A percentile compares a stretch with the other conserved stretches of the same genome.
Evolutionary conservation across 805 yeast genomes (phyloP).

Genomic region (Wickerhamia fluorescens): DNA sequence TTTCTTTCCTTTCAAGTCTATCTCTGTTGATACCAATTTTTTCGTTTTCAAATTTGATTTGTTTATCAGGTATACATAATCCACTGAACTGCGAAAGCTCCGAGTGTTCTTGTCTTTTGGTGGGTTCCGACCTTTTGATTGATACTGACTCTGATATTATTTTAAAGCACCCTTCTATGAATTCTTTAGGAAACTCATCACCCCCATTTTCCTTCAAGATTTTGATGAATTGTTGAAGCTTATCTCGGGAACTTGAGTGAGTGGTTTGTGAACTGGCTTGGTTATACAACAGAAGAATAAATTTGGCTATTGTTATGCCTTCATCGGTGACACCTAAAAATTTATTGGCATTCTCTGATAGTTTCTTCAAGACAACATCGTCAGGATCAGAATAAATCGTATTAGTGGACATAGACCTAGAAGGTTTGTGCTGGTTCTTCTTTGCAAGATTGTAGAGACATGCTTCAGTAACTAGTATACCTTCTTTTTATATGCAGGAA

Average conservation of each 20-base stretch:
- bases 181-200: constrained; percentile 29
- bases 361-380: too few species aligned
- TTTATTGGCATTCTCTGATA: constrained; percentile 6
- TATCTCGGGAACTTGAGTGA: too few species aligned
- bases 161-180: constrained; percentile 17
- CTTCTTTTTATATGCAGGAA: too few species aligned
- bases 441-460: too few species aligned
- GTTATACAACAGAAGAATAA: constrained; percentile 19
- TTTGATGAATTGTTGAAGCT: too few species aligned
- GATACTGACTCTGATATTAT: constrained; percentile 3
- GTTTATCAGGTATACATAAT: constrained; percentile 11
- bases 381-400: too few species aligned
- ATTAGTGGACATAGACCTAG: too few species aligned
- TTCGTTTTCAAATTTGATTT: constrained; percentile 3
- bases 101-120: constrained; percentile 1
- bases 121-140: not conserved
- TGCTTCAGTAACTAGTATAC: too few species aligned
- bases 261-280: too few species aligned
- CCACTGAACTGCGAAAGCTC: constrained; percentile 3
- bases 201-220: constrained; percentile 32
- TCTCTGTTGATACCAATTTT: constrained; percentile 6
- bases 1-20: constrained; percentile 4
- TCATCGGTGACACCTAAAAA: constrained; percentile 16
- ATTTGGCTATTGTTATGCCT: constrained; percentile 19
- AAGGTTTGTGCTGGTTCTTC: too few species aligned